A percentile compares a stretch with the other conserved stretches of the same genome.
These are phyloP conservation scores for Artemisia annua DNA, from an alignment of 129 eudicot genomes.

Conservation along the genomic window DNA sequence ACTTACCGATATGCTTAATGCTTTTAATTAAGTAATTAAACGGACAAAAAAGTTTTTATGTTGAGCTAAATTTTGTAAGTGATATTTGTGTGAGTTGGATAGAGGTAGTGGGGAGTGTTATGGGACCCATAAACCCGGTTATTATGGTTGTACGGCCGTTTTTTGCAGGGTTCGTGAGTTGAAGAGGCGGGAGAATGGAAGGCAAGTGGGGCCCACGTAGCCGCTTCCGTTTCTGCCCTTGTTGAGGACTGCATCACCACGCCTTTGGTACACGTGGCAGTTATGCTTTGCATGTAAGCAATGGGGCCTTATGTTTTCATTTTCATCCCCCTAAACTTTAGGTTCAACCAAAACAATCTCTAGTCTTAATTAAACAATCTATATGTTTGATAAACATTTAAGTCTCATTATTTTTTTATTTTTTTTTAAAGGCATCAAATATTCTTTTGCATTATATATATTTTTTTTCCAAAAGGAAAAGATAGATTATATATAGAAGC, in stretches of 20 bases:
- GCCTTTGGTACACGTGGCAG: conserved; percentile 35
- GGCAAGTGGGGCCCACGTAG: conserved; percentile 39
- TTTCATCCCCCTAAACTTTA: background rate
- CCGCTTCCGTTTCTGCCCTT: conserved; percentile 35
- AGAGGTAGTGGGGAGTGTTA: background rate
- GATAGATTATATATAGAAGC: too few species aligned
- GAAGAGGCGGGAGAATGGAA: conserved; percentile 44
- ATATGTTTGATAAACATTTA: too few species aligned
- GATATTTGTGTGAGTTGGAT: background rate
- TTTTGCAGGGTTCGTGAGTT: conserved; percentile 23
- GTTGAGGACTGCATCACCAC: conserved; percentile 33
- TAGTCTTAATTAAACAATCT: too few species aligned
- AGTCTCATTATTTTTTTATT: too few species aligned
- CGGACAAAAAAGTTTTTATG: too few species aligned
- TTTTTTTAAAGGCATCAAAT: too few species aligned
- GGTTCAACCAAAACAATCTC: background rate
- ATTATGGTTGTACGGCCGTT: conserved; percentile 37
- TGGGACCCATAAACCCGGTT: conserved; percentile 18
- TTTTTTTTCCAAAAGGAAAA: too few species aligned
- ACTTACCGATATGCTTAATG: too few species aligned
- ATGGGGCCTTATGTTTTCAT: background rate
- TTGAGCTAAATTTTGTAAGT: too few species aligned
- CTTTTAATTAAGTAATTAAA: too few species aligned
- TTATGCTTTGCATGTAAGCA: conserved; percentile 35
- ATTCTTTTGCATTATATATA: too few species aligned